Percentiles rank a stretch among this genome's conserved stretches.
Conservation (phyloP, 2,329 filamentous ascomycete species). For the Fusarium praegraminearum region DNA sequence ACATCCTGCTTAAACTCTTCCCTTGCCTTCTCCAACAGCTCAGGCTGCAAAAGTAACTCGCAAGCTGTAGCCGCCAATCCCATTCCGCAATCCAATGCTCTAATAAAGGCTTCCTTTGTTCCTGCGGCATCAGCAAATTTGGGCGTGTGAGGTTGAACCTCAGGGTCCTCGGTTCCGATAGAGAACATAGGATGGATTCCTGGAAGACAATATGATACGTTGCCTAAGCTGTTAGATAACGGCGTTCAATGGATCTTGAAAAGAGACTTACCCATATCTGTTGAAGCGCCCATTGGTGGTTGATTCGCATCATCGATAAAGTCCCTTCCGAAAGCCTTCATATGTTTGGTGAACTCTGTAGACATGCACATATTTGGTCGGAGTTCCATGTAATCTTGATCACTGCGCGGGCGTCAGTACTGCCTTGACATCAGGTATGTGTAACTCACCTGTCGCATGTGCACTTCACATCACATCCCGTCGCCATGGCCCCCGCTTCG, state of each 20-base stretch:
- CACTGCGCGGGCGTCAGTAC: conserved; percentile 9
- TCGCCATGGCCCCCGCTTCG: conserved; percentile 54
- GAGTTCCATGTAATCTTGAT: conserved; percentile 42
- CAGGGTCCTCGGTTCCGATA: conserved; percentile 35
- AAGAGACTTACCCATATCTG: conserved; percentile 38
- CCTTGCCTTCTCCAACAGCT: conserved; percentile 16
- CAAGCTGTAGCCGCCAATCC: conserved; percentile 41
- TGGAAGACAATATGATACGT: conserved; percentile 38
- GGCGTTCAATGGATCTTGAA: rapidly evolving
- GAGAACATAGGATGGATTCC: conserved; percentile 45
- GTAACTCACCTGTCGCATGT: conserved; percentile 31
- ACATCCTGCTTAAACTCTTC: conserved; percentile 30
- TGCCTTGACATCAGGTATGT: rapidly evolving
- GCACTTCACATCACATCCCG: conserved; percentile 62
- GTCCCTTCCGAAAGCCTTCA: conserved; percentile 34
- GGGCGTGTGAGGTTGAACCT: conserved; percentile 37
- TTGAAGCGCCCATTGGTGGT: conserved; percentile 40
- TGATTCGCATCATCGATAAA: conserved; percentile 25
- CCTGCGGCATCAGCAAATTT: conserved; percentile 36
- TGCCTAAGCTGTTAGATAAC: conserved; percentile 25
- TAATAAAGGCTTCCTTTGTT: conserved; percentile 27
- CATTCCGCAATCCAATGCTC: conserved; percentile 38
- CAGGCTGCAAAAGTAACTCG: conserved; percentile 7
- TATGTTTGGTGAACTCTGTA: conserved; percentile 34
- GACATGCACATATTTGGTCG: conserved; percentile 33